Base-by-base conservation (phyloP, 306 rosid genomes). In the Adenanthera pavonina region DNA sequence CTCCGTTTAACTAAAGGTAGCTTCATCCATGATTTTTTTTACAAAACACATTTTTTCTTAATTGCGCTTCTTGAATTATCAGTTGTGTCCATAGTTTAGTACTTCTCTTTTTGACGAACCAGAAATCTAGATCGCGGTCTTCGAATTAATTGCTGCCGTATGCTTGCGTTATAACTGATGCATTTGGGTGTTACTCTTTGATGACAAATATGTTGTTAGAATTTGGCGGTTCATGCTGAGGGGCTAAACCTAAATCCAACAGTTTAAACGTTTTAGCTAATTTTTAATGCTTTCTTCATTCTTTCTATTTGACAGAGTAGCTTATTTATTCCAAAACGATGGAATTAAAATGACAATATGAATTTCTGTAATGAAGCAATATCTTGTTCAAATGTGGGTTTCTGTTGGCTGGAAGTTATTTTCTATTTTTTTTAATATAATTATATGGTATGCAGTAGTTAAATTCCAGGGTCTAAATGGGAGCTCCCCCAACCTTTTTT, bases 121-220 rank as follows among this genome's bases (percentile, higher is more conserved):
- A 5, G n/a, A 34, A 43, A 0, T 47, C 19, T 80, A 25, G 78
- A 60, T 80, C 30, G 11, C 25, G 11, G 57, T 70, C 11, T 57
- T 71, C 25, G 40, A 59, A 36, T 36, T 36, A 20, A 48, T 48
- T 19, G 33, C 7, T 8, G 30, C 48, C 12, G 1, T 20, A 16
- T 77, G 49, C 7, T 64, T 77, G 53, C 60, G n/a, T n/a, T 17
- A 49, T 53, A 34, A 46, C n/a, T 62, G 80, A 40, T 62, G 72
- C 72, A 0, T 62, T 25, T 65, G 17, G 14, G 14, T n/a, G 13
- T 71, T 61, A 38, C 12, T 79, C 38, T 12, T 7, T 6, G 60
- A 73, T 54, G 12, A 17, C 36, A 72, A n/a, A 8, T 35, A 52
- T 73, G 30, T n/a, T 11, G 19, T 52, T 30, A 17, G 25, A 2